Evolutionary conservation across 129 eudicot genomes (phyloP), one percentile per base, ranked within the genome.

Genomic region (Calendula officinalis): DNA sequence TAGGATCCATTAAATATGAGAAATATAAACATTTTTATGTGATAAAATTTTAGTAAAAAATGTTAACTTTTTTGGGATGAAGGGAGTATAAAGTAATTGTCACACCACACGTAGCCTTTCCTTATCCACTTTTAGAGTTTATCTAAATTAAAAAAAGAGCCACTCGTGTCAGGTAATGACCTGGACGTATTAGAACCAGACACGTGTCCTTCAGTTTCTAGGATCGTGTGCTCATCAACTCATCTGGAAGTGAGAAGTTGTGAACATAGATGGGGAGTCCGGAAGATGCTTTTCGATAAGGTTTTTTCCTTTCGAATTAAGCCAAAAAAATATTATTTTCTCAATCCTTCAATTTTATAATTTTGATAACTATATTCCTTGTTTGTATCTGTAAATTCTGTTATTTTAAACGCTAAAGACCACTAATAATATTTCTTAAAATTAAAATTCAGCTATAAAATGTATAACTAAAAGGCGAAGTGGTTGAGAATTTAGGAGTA

Each of bases 281-380:
- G 22, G 62, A 36, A 68, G 73, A 68, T 68, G 73, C 73, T 33
- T 56, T 68, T 35, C 33, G 73, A 68, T 68, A 68, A 68, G 73
- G 73, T 68, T 68, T 47, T 3, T 68, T 56, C 56, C 39, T 55
- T 68, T 33, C 15, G 43, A 43, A 56, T 43, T 55, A 42, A 8
- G 73, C 73, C 73, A 68, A 64, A 68, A 10, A 68, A 41, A 39
- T 27, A 55, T 33, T 22, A 1, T 22, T 2, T 36, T 13, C 45
- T 35, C 42, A 12, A 34, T 54, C 14, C 3, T 13, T 8, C 4
- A 16, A 37, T 5, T 48, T 49, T 49, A 35, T 12, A 51, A 52
- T 52, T 32, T 44, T 11, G 22, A 56, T 16, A 46, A 68, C 65
- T 43, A 37, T 58, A 4, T 1, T 12, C 39, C 44, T 68, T 56